Conservation (phyloP, 768 basidiomycete genomes). For the Xerocomus spinulosus region DNA sequence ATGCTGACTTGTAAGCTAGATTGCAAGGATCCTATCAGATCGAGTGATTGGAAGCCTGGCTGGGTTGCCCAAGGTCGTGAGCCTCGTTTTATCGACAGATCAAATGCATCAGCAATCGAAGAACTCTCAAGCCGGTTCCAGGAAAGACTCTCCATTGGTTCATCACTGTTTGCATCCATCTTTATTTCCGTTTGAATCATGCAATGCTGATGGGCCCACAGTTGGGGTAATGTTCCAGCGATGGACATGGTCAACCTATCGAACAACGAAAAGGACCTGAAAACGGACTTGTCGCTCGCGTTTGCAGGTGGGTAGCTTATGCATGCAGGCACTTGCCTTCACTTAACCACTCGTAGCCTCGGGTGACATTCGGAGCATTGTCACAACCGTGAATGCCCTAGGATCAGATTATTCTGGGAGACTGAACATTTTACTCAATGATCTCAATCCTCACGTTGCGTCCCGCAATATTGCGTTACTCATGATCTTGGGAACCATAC, state of each 20-base stretch:
- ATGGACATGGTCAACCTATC: constrained; percentile 28
- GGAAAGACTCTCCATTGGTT: constrained; percentile 26
- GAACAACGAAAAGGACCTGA: constrained; percentile 18
- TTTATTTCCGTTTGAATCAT: neutral
- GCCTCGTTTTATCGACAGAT: constrained; percentile 15
- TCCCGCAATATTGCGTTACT: constrained; percentile 42
- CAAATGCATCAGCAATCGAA: constrained; percentile 4
- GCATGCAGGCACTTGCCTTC: neutral
- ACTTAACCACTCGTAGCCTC: constrained; percentile 34
- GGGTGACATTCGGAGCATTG: constrained; percentile 44
- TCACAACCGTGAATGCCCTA: constrained; percentile 41
- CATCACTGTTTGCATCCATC: constrained; percentile 19
- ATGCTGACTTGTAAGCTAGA: constrained; percentile 7
- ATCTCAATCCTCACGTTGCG: constrained; percentile 27
- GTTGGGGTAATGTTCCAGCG: constrained; percentile 36
- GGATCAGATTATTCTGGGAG: constrained; percentile 39
- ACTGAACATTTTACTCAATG: constrained; percentile 41
- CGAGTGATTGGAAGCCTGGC: constrained; percentile 15
- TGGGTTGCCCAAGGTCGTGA: constrained; percentile 21
- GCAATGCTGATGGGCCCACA: constrained; percentile 1
- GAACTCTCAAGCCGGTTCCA: constrained; percentile 12
- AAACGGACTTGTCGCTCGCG: constrained; percentile 20
- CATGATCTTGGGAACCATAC: constrained; percentile 35
- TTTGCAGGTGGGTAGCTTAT: constrained; percentile 20
- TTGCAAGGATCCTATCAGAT: constrained; percentile 23